phyloP scores from a whole-genome alignment of 352 stramenopile genomes.

The Pythium pyrilobum region DNA sequence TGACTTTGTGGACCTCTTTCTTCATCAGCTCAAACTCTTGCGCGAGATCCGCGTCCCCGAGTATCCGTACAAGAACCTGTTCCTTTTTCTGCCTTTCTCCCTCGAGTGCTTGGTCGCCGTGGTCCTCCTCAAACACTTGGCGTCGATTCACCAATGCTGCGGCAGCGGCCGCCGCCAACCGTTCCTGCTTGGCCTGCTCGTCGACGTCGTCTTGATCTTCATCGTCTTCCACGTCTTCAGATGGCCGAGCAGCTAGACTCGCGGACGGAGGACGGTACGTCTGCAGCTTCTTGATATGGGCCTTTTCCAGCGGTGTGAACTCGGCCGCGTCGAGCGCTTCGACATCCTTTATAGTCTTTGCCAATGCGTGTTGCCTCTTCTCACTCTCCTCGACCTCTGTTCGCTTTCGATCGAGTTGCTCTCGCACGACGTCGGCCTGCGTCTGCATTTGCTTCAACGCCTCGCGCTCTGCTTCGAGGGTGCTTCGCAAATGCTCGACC shows the following conservation, averaged over 20 bases:
- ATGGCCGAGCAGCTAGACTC: slow-evolving; percentile 8
- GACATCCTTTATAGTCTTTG: slow-evolving; percentile 55
- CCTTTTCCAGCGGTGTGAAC: slow-evolving; percentile 46
- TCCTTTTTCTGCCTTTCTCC: slow-evolving; percentile 36
- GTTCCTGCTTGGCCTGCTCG: slow-evolving; percentile 10
- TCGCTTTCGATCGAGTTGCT: slow-evolving; percentile 15
- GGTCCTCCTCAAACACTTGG: slow-evolving; percentile 40
- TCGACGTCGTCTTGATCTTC: slow-evolving; percentile 10
- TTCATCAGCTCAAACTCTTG: slow-evolving; percentile 57
- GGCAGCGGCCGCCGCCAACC: background rate
- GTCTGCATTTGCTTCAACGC: slow-evolving; percentile 24
- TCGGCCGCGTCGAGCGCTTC: slow-evolving; percentile 58
- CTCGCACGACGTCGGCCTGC: slow-evolving; percentile 4
- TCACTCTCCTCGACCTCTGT: slow-evolving; percentile 15
- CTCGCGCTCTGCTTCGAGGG: slow-evolving; percentile 17
- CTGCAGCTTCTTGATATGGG: slow-evolving; percentile 46
- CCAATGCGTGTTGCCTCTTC: slow-evolving; percentile 28
- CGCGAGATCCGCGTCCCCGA: slow-evolving; percentile 35
- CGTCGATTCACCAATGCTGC: slow-evolving; percentile 21
- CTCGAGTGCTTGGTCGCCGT: slow-evolving; percentile 7
- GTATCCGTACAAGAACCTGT: slow-evolving; percentile 37
- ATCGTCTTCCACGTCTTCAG: slow-evolving; percentile 11
- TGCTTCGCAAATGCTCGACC: slow-evolving; percentile 36
- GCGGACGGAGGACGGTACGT: slow-evolving; percentile 28
- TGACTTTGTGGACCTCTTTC: slow-evolving; percentile 68